Evolutionary conservation across 371 early-diverging fungal species (phyloP).

Genomic region (Mortierella sp.): DNA sequence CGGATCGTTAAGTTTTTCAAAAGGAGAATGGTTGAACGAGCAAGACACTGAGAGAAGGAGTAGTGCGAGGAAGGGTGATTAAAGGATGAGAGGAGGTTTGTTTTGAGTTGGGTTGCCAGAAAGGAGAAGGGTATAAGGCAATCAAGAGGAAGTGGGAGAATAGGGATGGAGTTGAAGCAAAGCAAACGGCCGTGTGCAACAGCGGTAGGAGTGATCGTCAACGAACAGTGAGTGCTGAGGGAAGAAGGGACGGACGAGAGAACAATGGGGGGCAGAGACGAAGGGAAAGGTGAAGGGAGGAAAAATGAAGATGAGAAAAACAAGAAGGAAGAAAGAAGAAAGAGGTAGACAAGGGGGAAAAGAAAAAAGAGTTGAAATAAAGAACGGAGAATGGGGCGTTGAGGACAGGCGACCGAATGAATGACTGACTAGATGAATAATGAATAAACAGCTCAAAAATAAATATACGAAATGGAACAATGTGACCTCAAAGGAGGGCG

Average conservation of each 20-base stretch:
- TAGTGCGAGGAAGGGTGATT: not conserved
- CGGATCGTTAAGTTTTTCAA: not conserved
- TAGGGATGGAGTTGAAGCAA: not conserved
- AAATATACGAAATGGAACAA: not conserved
- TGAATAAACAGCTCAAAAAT: not conserved
- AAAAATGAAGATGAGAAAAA: not conserved
- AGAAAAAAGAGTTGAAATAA: not conserved
- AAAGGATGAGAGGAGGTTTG: too few relatives aligned
- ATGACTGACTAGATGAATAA: too few relatives aligned
- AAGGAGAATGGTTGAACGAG: not conserved
- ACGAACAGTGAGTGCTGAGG: not conserved
- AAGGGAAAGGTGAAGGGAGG: not conserved
- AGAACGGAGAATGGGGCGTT: not conserved
- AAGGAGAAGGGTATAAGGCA: not conserved
- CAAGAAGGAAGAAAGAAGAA: not conserved
- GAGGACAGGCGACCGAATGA: not conserved
- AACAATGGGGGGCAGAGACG: not conserved
- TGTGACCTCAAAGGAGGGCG: too few relatives aligned
- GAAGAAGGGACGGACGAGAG: not conserved
- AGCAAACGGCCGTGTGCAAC: slow-evolving; percentile 2
- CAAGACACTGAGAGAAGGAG: not conserved
- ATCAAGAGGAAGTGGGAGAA: not conserved
- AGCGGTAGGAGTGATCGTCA: not conserved
- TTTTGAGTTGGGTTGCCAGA: too few relatives aligned
- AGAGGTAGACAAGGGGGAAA: not conserved